Percentiles rank a stretch among this genome's conserved stretches.
These are phyloP conservation scores for Rhynchosporium graminicola DNA, from an alignment of 2,329 filamentous ascomycete species.

Conservation along the genomic window DNA sequence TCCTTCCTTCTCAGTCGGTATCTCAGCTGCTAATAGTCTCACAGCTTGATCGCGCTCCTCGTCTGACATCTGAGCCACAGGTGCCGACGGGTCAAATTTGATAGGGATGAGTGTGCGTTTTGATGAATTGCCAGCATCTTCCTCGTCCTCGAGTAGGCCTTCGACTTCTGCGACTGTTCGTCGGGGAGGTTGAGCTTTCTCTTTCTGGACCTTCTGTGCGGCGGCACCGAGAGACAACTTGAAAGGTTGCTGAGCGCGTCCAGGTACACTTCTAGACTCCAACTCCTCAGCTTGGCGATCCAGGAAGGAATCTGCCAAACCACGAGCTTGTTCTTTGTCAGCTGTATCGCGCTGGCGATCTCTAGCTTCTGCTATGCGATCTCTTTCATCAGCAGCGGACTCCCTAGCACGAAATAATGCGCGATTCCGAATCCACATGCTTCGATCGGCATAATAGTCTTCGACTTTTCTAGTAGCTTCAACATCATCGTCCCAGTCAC, in stretches of 20 bases:
- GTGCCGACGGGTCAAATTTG: conserved; percentile 69
- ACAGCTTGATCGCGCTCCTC: conserved; percentile 85
- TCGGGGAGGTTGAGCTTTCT: conserved; percentile 58
- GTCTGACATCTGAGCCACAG: conserved; percentile 71
- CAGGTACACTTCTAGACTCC: conserved; percentile 48
- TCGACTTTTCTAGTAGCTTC: conserved; percentile 72
- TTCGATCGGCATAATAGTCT: conserved; percentile 85
- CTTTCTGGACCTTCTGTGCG: conserved; percentile 68
- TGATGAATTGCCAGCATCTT: conserved; percentile 68
- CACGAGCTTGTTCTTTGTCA: conserved; percentile 75
- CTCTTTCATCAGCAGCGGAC: conserved; percentile 74
- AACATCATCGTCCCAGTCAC: conserved; percentile 87
- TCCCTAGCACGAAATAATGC: conserved; percentile 73
- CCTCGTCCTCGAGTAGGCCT: conserved; percentile 91
- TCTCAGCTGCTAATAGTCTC: conserved; percentile 81
- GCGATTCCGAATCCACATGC: conserved; percentile 81
- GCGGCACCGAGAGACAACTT: conserved; percentile 91
- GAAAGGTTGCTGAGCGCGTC: conserved; percentile 69
- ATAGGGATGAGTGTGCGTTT: conserved; percentile 80
- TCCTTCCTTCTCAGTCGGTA: conserved; percentile 81
- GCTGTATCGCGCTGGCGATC: conserved; percentile 70
- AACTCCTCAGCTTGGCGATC: conserved; percentile 81
- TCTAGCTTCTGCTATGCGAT: conserved; percentile 75
- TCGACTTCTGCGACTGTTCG: conserved; percentile 93
- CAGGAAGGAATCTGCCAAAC: conserved; percentile 88